Base-by-base conservation (phyloP, 441 rosid genomes). In the Dalechampia spathulata region DNA sequence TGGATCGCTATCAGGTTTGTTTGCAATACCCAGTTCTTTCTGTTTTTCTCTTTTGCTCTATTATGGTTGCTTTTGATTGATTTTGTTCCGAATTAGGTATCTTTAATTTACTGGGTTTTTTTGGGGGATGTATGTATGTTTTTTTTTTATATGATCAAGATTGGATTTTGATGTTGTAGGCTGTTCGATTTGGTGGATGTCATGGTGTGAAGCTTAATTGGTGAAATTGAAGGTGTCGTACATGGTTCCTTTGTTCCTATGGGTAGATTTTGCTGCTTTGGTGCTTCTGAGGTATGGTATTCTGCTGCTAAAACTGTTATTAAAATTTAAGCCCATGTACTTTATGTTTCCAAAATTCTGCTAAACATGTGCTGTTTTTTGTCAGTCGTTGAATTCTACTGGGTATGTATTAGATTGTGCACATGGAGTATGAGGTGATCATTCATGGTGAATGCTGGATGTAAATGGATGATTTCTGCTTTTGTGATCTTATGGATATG, bases 201-300 rank as follows among this genome's bases (percentile, higher is more conserved):
- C 8, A 36, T 73, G 74, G 67, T 54, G 66, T 32, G 47, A 19
- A n/a, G 42, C 62, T 71, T 64, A 62, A 72, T 58, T 58, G n/a
- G 39, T 48, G 39, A 55, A 61, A 34, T 63, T 64, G 61, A 62
- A 69, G 59, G 42, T 54, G 41, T 36, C 44, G 65, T 67, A 25
- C 32, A 11, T 57, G 64, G 65, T 54, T 13, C 10, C 2, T 66
- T 67, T 56, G 51, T n/a, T 68, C 68, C 58, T 58, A 88, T 88
- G 96, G 90, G 55, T 58, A 57, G 44, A 42, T 63, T 83, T 2
- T 89, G 91, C 77, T 89, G 91, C 70, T 88, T 85, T 61, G 55
- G 52, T 64, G 59, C 81, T 65, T 73, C 23, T 46, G 30, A 32
- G 42, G 30, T 57, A 57, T 57, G 42, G n/a, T 43, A 11, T 15